phyloP scores from a whole-genome alignment of 176 grass and related monocot species.

The Dactylis glomerata region DNA sequence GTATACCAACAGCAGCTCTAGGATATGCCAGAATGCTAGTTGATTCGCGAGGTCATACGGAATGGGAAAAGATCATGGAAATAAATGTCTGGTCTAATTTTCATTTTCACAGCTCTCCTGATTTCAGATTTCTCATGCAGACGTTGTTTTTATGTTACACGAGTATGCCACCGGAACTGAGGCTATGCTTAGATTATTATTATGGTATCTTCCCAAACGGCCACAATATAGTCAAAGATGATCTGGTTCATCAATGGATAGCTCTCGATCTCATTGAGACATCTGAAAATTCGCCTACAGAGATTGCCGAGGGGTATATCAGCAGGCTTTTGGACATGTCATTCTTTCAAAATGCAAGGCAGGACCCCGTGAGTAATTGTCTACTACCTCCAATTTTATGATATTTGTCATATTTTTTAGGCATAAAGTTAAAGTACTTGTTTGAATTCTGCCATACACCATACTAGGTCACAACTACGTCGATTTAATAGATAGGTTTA shows the following conservation, averaged over 20 bases:
- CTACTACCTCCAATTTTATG: not conserved
- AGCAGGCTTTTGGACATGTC: not conserved
- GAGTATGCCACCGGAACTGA: not conserved
- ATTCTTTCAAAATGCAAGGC: not conserved
- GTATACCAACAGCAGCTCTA: not conserved
- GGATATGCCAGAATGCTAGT: fast-evolving
- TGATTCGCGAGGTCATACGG: not conserved
- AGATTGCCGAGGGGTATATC: not conserved
- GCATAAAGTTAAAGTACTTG: not conserved
- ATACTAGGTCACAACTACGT: too few relatives aligned
- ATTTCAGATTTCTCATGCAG: too few relatives aligned
- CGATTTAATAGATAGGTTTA: too few relatives aligned
- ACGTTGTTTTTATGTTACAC: not conserved
- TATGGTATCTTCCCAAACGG: not conserved
- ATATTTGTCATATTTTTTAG: not conserved
- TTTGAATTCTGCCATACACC: not conserved
- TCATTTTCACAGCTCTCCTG: too few relatives aligned
- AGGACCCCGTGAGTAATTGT: not conserved
- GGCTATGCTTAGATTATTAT: not conserved
- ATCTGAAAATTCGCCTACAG: not conserved
- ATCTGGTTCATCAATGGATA: not conserved
- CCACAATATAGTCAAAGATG: not conserved
- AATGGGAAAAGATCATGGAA: not conserved
- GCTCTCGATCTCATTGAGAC: not conserved
- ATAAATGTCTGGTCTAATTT: not conserved